Evolutionary conservation across 495 filamentous ascomycete species (phyloP).

Genomic region (Daldinia caldariorum): DNA sequence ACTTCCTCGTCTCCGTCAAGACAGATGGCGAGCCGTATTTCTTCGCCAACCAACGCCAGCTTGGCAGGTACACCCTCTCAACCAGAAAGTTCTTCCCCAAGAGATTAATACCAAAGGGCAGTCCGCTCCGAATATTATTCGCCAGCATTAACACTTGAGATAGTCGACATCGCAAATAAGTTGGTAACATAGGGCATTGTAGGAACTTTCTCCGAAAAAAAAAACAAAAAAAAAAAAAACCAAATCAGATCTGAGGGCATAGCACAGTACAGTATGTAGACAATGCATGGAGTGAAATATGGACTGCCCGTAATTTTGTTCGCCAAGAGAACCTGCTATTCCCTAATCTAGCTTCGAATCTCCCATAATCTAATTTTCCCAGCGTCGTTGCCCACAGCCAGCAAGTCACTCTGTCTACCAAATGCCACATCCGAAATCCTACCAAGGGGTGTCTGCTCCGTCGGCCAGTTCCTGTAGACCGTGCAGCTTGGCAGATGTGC

Average conservation of each 20-base stretch:
- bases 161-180: not conserved
- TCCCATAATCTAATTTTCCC: slow-evolving; percentile 91
- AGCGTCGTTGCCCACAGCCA: slow-evolving; percentile 86
- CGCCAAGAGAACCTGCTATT: slow-evolving; percentile 1
- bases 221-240: too few species aligned
- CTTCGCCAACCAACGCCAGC: slow-evolving; percentile 36
- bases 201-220: not conserved
- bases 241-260: not conserved
- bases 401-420: slow-evolving; percentile 70
- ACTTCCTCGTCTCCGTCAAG: slow-evolving; percentile 47
- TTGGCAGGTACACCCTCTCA: slow-evolving; percentile 42
- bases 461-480: slow-evolving; percentile 97
- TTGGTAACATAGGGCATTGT: not conserved
- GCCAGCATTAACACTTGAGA: slow-evolving; percentile 15
- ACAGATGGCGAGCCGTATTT: slow-evolving; percentile 16
- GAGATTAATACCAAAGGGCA: slow-evolving; percentile 31
- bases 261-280: not conserved
- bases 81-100: slow-evolving; percentile 39
- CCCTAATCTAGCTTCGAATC: slow-evolving; percentile 61
- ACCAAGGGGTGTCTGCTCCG: slow-evolving; percentile 85
- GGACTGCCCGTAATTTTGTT: slow-evolving; percentile 11
- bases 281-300: not conserved
- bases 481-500: slow-evolving; percentile 92
- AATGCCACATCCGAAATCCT: slow-evolving; percentile 84
- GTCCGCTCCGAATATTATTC: slow-evolving; percentile 45